Evolutionary conservation across 805 yeast genomes (phyloP).

Genomic region (Komagataella pastoris): DNA sequence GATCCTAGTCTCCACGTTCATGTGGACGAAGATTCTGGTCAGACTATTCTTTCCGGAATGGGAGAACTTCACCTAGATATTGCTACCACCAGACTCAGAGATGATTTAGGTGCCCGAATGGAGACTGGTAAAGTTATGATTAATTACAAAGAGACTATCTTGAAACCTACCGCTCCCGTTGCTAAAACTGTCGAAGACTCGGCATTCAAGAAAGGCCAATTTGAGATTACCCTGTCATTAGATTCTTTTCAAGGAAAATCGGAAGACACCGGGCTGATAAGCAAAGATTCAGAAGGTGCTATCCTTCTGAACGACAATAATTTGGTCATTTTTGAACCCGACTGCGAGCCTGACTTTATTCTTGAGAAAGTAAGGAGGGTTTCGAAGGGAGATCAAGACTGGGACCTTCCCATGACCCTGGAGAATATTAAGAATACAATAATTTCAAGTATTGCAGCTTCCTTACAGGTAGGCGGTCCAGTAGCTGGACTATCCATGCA

Average conservation of each 20-base stretch:
- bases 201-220: constrained; percentile 6
- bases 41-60: constrained; percentile 87
- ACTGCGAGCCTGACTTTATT: constrained; percentile 11
- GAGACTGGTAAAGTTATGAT: constrained; percentile 77
- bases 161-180: constrained; percentile 9
- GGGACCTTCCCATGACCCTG: constrained; percentile 34
- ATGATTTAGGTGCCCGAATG: constrained; percentile 72
- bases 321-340: constrained; percentile 22
- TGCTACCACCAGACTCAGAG: constrained; percentile 63
- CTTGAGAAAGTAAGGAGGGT: constrained; percentile 9
- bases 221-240: constrained; percentile 12
- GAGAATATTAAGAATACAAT: constrained; percentile 41
- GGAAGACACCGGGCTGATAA: constrained; percentile 11
- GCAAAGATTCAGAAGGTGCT: constrained; percentile 25
- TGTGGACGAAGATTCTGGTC: constrained; percentile 78
- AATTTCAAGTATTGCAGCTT: constrained; percentile 44
- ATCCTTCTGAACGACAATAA: constrained; percentile 35
- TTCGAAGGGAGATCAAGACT: constrained; percentile 19
- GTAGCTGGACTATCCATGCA: constrained; percentile 43
- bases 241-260: constrained; percentile 11
- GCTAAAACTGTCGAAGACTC: constrained; percentile 7
- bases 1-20: constrained; percentile 77
- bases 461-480: constrained; percentile 58
- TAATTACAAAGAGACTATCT: constrained; percentile 68
- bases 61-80: constrained; percentile 94